Conservation (phyloP, 1,139 yeast genomes). For the Yamadazyma songkhlaensis region DNA sequence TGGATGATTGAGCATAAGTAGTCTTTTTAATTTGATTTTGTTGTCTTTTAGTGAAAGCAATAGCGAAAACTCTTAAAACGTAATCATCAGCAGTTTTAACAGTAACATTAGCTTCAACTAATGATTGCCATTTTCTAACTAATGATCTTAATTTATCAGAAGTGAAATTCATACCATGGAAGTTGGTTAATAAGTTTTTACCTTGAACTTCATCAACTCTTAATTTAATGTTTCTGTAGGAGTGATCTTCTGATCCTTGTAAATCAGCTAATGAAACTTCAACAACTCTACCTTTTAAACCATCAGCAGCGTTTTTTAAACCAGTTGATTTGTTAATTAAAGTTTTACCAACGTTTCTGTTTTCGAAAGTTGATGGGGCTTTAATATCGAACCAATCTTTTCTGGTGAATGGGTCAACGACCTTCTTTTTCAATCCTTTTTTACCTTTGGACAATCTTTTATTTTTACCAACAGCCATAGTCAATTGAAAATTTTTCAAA, state of each 20-base stretch:
- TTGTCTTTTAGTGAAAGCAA: conserved; percentile 55
- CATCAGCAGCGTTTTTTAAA: conserved; percentile 52
- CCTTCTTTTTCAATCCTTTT: conserved; percentile 53
- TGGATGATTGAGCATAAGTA: conserved; percentile 50
- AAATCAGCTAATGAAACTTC: conserved; percentile 50
- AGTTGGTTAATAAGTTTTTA: conserved; percentile 53
- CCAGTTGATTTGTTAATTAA: conserved; percentile 52
- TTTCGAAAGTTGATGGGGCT: conserved; percentile 52
- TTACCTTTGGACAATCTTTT: conserved; percentile 55
- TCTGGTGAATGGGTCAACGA: conserved; percentile 51
- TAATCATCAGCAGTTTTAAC: conserved; percentile 51
- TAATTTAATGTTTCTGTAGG: conserved; percentile 50
- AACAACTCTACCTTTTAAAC: conserved; percentile 51
- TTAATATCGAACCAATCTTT: conserved; percentile 53
- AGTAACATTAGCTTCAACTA: conserved; percentile 51
- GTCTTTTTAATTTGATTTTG: conserved; percentile 51
- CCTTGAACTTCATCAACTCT: conserved; percentile 56
- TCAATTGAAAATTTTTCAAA: conserved; percentile 3
- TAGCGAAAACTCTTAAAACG: conserved; percentile 49
- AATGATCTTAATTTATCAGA: conserved; percentile 50
- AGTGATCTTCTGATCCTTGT: conserved; percentile 53
- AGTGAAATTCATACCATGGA: conserved; percentile 52
- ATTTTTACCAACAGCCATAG: conserved; percentile 53
- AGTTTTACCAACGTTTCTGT: conserved; percentile 52
- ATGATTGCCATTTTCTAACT: conserved; percentile 54